Conservation (phyloP, 495 filamentous ascomycete species). For the Aspergillus bridgeri region DNA sequence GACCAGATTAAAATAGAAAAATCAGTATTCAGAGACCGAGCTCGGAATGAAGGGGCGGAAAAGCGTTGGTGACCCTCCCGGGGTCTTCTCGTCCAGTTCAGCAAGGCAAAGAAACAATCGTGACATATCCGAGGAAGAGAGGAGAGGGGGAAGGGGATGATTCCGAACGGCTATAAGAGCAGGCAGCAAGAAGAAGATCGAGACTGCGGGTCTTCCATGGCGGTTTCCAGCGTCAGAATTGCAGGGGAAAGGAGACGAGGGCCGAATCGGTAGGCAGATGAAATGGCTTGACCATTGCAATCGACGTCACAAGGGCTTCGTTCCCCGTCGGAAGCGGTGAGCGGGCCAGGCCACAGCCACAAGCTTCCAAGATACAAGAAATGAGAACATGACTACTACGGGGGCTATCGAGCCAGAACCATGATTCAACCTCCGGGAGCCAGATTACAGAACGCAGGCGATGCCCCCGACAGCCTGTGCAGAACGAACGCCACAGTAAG, state of each 20-base stretch:
- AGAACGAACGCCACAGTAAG: background rate
- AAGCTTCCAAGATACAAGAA: background rate
- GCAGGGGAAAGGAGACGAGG: conserved; percentile 4
- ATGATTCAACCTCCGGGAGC: background rate
- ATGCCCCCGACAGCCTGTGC: background rate
- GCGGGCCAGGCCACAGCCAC: conserved; percentile 7
- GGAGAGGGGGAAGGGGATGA: background rate
- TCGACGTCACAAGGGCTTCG: conserved; percentile 18
- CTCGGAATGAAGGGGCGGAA: conserved; percentile 20
- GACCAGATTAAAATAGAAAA: background rate
- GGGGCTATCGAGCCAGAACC: background rate
- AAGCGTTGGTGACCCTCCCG: conserved; percentile 25
- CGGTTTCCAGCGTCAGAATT: background rate
- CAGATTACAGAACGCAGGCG: background rate
- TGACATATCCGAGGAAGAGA: conserved; percentile 24
- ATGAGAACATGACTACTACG: too few species aligned
- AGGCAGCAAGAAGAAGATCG: conserved; percentile 2
- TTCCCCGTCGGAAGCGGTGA: conserved; percentile 17
- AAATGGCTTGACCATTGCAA: conserved; percentile 1
- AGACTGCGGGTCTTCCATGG: conserved; percentile 11
- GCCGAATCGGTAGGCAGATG: background rate
- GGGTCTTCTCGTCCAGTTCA: conserved; percentile 23
- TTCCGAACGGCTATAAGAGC: conserved; percentile 7
- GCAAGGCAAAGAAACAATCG: conserved; percentile 18
- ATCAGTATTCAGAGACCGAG: conserved; percentile 7